phyloP scores from a whole-genome alignment of 140 eudicot genomes.

The Flaveria floridana region DNA sequence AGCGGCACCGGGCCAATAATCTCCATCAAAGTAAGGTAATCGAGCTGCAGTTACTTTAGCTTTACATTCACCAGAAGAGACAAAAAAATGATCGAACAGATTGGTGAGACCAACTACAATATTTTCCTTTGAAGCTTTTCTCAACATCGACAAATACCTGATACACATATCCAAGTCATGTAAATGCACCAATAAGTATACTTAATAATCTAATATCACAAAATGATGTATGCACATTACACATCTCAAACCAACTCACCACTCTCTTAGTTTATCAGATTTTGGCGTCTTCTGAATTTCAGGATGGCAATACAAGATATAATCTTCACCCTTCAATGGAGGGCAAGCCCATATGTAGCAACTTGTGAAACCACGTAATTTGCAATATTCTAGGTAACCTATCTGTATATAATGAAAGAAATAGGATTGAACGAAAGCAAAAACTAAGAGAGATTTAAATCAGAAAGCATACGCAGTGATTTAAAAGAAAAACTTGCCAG shows the following conservation, averaged over 20 bases:
- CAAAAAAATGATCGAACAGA: slow-evolving; percentile 82
- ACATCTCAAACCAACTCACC: slow-evolving; percentile 52
- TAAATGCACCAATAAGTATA: slow-evolving; percentile 18
- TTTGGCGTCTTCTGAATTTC: slow-evolving; percentile 99
- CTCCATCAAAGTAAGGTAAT: slow-evolving; percentile 96
- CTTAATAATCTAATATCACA: slow-evolving; percentile 8
- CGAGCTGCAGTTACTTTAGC: slow-evolving; percentile 96
- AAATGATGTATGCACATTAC: slow-evolving; percentile 8
- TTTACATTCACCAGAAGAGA: slow-evolving; percentile 82
- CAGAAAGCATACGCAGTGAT: not conserved
- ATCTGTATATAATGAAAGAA: slow-evolving; percentile 49
- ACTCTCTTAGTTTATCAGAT: slow-evolving; percentile 95
- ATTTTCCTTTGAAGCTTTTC: slow-evolving; percentile 79
- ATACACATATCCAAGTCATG: slow-evolving; percentile 14
- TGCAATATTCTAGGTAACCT: slow-evolving; percentile 94
- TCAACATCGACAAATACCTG: slow-evolving; percentile 95
- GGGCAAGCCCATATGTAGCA: slow-evolving; percentile 99
- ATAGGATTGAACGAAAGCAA: not conserved
- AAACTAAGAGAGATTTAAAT: not conserved
- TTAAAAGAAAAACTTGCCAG: slow-evolving; percentile 49
- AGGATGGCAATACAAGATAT: slow-evolving; percentile 98
- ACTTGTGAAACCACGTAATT: slow-evolving; percentile 87
- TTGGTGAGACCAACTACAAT: slow-evolving; percentile 85
- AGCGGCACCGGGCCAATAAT: slow-evolving; percentile 99
- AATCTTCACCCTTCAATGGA: slow-evolving; percentile 98